These are phyloP conservation scores for Coelastrella sp. DNA, from an alignment of 139 green algal genomes.

Conservation along the genomic window DNA sequence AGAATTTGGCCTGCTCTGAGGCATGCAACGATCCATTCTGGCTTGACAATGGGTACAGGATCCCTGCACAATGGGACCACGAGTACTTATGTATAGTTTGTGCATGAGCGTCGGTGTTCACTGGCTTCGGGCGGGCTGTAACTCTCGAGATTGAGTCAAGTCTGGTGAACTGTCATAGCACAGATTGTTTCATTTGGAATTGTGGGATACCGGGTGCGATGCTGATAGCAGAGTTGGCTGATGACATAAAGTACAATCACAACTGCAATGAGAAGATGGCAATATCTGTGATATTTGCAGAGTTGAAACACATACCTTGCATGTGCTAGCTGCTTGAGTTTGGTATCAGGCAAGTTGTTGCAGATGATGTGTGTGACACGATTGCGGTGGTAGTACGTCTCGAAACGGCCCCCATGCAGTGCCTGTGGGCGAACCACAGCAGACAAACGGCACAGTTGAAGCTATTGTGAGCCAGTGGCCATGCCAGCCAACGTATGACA, in stretches of 20 bases:
- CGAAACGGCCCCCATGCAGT: slow-evolving; percentile 88
- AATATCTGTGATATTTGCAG: too few relatives aligned
- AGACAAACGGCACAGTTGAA: background rate
- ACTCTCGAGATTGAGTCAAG: too few relatives aligned
- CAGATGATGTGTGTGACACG: slow-evolving; percentile 94
- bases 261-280: too few relatives aligned
- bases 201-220: too few relatives aligned
- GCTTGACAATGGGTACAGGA: slow-evolving; percentile 76
- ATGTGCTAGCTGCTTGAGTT: slow-evolving; percentile 80
- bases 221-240: too few relatives aligned
- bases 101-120: too few relatives aligned
- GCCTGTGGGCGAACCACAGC: slow-evolving; percentile 38
- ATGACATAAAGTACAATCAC: too few relatives aligned
- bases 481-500: background rate
- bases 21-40: slow-evolving; percentile 85
- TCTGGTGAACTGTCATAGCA: too few relatives aligned
- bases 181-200: too few relatives aligned
- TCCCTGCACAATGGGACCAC: slow-evolving; percentile 52
- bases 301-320: slow-evolving; percentile 12
- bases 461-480: background rate
- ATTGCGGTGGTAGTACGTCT: slow-evolving; percentile 81
- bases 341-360: slow-evolving; percentile 90
- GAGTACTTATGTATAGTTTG: too few relatives aligned
- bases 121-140: too few relatives aligned
- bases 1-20: slow-evolving; percentile 71